Percentiles rank a stretch among this genome's conserved stretches.
Conservation (phyloP, 345 rosid species). For the Hypericum perforatum region DNA sequence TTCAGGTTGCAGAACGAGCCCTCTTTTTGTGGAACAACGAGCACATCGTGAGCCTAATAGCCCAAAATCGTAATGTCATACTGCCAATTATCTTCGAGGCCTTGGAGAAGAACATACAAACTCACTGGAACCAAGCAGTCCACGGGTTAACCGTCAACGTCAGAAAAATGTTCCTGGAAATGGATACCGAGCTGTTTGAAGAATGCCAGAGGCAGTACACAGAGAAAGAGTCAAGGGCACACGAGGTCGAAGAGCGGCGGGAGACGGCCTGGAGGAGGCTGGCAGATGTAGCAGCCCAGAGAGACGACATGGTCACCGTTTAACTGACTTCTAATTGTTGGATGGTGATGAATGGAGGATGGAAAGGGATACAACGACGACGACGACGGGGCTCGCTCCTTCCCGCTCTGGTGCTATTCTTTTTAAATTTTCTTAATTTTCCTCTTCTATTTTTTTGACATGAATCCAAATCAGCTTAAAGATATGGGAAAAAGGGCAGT, state of each 20-base stretch:
- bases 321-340: conserved; percentile 7
- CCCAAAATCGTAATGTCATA: conserved; percentile 56
- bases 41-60: conserved; percentile 63
- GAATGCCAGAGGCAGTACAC: conserved; percentile 53
- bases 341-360: no score
- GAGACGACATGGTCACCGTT: conserved; percentile 43
- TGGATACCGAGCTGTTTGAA: conserved; percentile 70
- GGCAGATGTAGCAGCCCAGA: conserved; percentile 48
- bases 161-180: conserved; percentile 74
- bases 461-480: background rate
- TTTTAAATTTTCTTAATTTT: background rate
- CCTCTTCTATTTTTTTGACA: background rate
- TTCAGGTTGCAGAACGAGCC: conserved; percentile 86
- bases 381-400: no score
- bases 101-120: conserved; percentile 61
- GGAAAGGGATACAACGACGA: no score
- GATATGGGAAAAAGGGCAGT: background rate
- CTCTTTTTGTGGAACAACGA: conserved; percentile 90
- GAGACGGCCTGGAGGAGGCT: conserved; percentile 68
- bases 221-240: conserved; percentile 53
- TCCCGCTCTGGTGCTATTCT: no score
- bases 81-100: conserved; percentile 66
- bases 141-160: conserved; percentile 71
- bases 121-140: conserved; percentile 87
- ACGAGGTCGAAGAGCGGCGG: conserved; percentile 61